These are phyloP conservation scores for Aspergillus sclerotioniger DNA, from an alignment of 495 filamentous ascomycete genomes.

Conservation along the genomic window DNA sequence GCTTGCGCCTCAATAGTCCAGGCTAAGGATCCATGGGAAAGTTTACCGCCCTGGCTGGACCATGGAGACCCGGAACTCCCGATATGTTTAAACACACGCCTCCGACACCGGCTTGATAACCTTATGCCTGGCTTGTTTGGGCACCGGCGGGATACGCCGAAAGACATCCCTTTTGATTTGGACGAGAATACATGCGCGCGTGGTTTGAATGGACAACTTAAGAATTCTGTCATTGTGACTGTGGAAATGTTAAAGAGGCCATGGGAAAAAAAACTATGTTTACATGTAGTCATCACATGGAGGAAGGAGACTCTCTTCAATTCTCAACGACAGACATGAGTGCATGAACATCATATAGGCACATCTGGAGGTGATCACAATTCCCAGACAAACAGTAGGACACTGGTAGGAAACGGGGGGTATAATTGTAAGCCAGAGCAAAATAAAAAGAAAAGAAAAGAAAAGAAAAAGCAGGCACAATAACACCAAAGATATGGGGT, in stretches of 20 bases:
- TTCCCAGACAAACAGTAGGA: conserved; percentile 9
- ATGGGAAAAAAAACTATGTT: neutral
- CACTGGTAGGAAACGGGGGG: conserved; percentile 11
- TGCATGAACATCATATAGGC: conserved; percentile 13
- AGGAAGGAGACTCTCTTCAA: conserved; percentile 4
- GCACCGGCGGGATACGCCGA: too few relatives aligned
- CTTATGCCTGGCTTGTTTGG: too few relatives aligned
- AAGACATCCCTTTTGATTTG: too few relatives aligned
- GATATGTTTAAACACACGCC: neutral
- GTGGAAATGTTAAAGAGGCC: too few relatives aligned
- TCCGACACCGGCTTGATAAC: neutral
- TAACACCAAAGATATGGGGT: neutral
- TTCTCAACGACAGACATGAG: conserved; percentile 3
- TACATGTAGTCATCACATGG: neutral
- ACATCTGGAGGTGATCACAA: conserved; percentile 8
- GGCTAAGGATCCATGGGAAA: neutral
- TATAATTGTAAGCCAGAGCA: conserved; percentile 12
- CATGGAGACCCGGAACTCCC: neutral
- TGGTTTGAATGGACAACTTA: too few relatives aligned
- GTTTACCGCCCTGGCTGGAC: neutral
- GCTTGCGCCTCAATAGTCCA: neutral
- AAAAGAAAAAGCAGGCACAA: neutral
- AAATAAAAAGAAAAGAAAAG: too few relatives aligned
- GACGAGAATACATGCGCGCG: too few relatives aligned
- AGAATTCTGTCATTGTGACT: too few relatives aligned